phyloP scores from a whole-genome alignment of 2,329 filamentous ascomycete genomes.

The Orbilia oligospora region DNA sequence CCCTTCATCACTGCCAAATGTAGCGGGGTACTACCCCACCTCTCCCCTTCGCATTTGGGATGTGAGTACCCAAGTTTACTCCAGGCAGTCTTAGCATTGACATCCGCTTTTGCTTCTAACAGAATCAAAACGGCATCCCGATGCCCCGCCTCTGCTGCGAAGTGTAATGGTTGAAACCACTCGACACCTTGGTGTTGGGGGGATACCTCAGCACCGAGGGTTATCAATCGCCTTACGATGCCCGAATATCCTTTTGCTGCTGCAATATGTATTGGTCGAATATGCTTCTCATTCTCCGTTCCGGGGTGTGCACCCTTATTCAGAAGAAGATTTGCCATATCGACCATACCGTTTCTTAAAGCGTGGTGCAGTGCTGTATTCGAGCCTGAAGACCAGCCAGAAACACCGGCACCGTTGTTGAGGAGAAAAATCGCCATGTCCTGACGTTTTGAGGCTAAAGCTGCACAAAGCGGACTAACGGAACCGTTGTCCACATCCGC shows the following conservation, averaged over 20 bases:
- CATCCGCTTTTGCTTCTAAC: slow-evolving; percentile 36
- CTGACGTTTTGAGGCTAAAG: slow-evolving; percentile 28
- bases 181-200: slow-evolving; percentile 34
- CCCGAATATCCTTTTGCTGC: slow-evolving; percentile 19
- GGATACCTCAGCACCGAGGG: slow-evolving; percentile 41
- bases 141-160: slow-evolving; percentile 26
- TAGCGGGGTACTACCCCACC: slow-evolving; percentile 47
- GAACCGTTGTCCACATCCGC: not conserved
- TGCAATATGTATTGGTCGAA: slow-evolving; percentile 49
- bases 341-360: slow-evolving; percentile 27
- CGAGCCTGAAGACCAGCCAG: slow-evolving; percentile 20
- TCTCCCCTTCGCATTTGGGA: slow-evolving; percentile 48
- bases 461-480: slow-evolving; percentile 41
- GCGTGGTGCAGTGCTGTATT: slow-evolving; percentile 40
- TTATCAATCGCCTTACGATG: slow-evolving; percentile 12
- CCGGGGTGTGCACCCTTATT: slow-evolving; percentile 34
- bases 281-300: slow-evolving; percentile 29
- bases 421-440: slow-evolving; percentile 40
- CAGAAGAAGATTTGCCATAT: slow-evolving; percentile 33
- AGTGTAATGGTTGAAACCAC: slow-evolving; percentile 52
- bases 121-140: slow-evolving; percentile 17
- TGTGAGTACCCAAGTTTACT: slow-evolving; percentile 49
- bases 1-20: slow-evolving; percentile 44
- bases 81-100: slow-evolving; percentile 47
- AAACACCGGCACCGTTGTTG: slow-evolving; percentile 8